phyloP scores from a whole-genome alignment of 1,139 yeast genomes.

The Pichia sp. region DNA sequence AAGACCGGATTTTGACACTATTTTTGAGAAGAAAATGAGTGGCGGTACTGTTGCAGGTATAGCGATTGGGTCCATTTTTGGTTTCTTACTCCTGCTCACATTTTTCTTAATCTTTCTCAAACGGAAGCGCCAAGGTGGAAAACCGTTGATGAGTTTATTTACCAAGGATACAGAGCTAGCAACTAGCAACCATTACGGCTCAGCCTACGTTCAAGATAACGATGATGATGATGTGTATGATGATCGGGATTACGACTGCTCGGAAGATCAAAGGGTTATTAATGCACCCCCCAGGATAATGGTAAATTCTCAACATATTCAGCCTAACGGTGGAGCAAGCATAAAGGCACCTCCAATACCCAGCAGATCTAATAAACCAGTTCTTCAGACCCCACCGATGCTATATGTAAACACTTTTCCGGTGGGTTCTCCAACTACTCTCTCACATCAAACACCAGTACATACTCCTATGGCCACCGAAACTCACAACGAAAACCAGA shows the following conservation, averaged over 20 bases:
- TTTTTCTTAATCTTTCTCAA: constrained; percentile 23
- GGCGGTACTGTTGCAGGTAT: constrained; percentile 42
- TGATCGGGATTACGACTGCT: not conserved
- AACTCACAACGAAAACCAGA: not conserved
- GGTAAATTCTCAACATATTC: too few relatives aligned
- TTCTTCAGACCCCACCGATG: not conserved
- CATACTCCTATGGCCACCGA: not conserved
- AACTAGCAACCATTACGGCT: not conserved
- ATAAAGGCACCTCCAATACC: constrained; percentile 10
- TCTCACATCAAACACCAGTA: not conserved
- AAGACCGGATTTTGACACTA: constrained; percentile 8
- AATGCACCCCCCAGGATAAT: too few relatives aligned
- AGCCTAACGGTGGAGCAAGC: too few relatives aligned
- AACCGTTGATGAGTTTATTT: not conserved
- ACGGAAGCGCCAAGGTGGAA: constrained; percentile 11
- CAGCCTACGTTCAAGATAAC: not conserved
- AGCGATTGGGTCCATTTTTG: constrained; percentile 42
- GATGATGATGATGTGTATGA: not conserved
- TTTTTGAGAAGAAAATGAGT: constrained; percentile 17
- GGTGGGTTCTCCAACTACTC: not conserved
- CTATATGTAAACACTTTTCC: not conserved
- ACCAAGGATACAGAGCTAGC: not conserved
- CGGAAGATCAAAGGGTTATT: not conserved
- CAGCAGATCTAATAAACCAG: constrained; percentile 9
- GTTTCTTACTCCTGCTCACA: constrained; percentile 31